A percentile compares a stretch with the other conserved stretches of the same genome.
These are phyloP conservation scores for Mycosphaerella arachidis DNA, from an alignment of 2,329 filamentous ascomycete species.

Conservation along the genomic window DNA sequence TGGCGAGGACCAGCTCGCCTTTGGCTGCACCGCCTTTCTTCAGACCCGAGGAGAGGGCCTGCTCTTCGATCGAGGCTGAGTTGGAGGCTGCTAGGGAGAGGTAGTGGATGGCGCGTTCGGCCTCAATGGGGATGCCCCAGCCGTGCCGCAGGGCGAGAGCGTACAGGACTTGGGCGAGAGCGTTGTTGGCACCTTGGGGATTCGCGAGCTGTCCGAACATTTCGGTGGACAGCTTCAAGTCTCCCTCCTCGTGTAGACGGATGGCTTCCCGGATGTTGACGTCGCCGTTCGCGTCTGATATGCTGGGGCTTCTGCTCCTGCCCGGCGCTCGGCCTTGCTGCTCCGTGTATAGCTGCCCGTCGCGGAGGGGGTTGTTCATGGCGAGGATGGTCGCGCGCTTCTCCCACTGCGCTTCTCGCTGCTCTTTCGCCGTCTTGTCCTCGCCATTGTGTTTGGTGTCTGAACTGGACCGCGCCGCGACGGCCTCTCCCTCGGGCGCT, in stretches of 20 bases:
- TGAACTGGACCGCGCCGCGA: slow-evolving; percentile 32
- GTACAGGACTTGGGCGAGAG: slow-evolving; percentile 91
- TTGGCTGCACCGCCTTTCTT: slow-evolving; percentile 93
- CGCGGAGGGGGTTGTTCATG: slow-evolving; percentile 44
- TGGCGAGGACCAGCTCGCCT: slow-evolving; percentile 91
- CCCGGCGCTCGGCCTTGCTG: slow-evolving; percentile 4
- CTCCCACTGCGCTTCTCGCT: slow-evolving; percentile 79
- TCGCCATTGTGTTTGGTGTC: slow-evolving; percentile 33
- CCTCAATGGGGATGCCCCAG: slow-evolving; percentile 78
- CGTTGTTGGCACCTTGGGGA: slow-evolving; percentile 79
- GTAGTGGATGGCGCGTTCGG: slow-evolving; percentile 71
- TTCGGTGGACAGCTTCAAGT: slow-evolving; percentile 72
- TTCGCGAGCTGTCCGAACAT: slow-evolving; percentile 83
- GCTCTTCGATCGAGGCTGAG: slow-evolving; percentile 77
- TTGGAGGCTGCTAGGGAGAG: slow-evolving; percentile 86
- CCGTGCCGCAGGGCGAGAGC: slow-evolving; percentile 90
- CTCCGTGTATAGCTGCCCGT: slow-evolving; percentile 25
- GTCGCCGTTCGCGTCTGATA: slow-evolving; percentile 38
- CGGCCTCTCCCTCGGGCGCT: slow-evolving; percentile 62
- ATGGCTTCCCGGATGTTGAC: slow-evolving; percentile 91
- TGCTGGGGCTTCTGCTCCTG: slow-evolving; percentile 33
- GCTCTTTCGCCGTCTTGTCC: slow-evolving; percentile 36
- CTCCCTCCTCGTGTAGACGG: slow-evolving; percentile 78
- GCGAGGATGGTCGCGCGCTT: slow-evolving; percentile 86
- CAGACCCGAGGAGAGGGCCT: slow-evolving; percentile 79